Conservation (phyloP, 768 basidiomycete genomes). For the Suillus hirtellus region DNA sequence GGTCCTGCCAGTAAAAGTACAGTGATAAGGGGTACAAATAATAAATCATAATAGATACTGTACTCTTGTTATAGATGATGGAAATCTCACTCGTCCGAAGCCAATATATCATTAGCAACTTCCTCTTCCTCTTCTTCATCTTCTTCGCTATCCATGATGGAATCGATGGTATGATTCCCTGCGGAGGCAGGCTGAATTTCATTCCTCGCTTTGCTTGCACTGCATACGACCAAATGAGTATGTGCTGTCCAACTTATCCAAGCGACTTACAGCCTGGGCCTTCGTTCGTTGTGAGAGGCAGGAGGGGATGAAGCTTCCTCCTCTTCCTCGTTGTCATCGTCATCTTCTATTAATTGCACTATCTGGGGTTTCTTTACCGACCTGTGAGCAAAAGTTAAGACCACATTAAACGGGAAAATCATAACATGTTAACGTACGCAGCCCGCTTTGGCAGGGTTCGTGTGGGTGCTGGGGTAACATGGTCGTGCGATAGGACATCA, state of each 20-base stretch:
- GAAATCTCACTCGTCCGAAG: constrained; percentile 25
- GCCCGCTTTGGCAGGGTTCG: constrained; percentile 57
- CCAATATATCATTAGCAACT: constrained; percentile 46
- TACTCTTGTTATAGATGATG: background rate
- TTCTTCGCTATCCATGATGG: constrained; percentile 55
- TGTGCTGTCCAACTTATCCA: background rate
- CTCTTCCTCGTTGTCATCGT: constrained; percentile 38
- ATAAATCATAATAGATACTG: constrained; percentile 9
- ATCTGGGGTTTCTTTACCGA: constrained; percentile 40
- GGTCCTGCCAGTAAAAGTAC: background rate
- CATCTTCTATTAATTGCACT: constrained; percentile 25
- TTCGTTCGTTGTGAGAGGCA: constrained; percentile 10
- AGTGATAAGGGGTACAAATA: background rate
- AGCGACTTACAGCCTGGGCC: constrained; percentile 15
- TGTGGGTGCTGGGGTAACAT: constrained; percentile 40
- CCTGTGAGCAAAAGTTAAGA: constrained; percentile 23
- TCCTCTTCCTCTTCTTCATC: constrained; percentile 47
- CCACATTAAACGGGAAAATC: background rate
- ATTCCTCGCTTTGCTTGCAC: constrained; percentile 19
- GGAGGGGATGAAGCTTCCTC: constrained; percentile 41
- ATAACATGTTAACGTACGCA: constrained; percentile 45
- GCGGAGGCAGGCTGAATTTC: constrained; percentile 16
- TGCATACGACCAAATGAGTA: constrained; percentile 9
- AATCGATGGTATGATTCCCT: constrained; percentile 37
- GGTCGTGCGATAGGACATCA: constrained; percentile 37